Base-by-base conservation (phyloP, 371 early-diverging fungal species). In the Mortierella sp. region DNA sequence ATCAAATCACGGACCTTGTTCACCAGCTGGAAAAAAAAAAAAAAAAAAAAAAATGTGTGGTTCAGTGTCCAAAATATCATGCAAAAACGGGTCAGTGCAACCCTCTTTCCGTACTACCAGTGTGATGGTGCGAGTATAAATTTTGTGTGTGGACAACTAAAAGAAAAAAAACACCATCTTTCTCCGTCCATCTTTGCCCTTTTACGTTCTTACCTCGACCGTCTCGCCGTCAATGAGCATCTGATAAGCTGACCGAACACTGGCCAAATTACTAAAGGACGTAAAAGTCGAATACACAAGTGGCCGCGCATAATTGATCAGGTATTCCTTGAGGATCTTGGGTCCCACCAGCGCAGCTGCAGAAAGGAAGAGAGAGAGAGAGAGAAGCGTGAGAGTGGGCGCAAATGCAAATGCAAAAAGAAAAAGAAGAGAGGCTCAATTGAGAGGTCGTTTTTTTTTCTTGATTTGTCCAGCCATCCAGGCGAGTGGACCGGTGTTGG, bases 251-350 rank as follows among this genome's bases (percentile, higher is more conserved):
- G 86, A 86, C 61, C 84, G 84, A 63, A 91, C 84, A 45, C 87
- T 84, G 9, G 87, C 87, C 25, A 90, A 68, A 47, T 82, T 87
- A 30, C 74, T 84, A 66, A 81, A 83, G 1, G 94, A 82, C 72
- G 94, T 86, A 59, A 93, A 92, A 0, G 96, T 95, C 7, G 94
- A 93, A 72, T 92, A 95, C 45, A 95, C 90, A 29, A 94, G 73
- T 0, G 96, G 93, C 4, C 94, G 85, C 12, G 94, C 93, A 74
- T 94, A 95, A 68, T 95, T 95, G 73, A 94, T 85, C 48, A 95
- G 68, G 62, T 91, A 95, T 9, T 89, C 77, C 26, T 88, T 87
- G 15, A 93, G 74, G 0, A 82, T 71, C 9, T 79, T 57, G 16
- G 92, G 87, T 7, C 94, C 90, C 48, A 94, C 83, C 4, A 94